Evolutionary conservation across 2,329 filamentous ascomycete species (phyloP), one percentile per base, ranked within the genome.

Genomic region (Fusarium siculi): DNA sequence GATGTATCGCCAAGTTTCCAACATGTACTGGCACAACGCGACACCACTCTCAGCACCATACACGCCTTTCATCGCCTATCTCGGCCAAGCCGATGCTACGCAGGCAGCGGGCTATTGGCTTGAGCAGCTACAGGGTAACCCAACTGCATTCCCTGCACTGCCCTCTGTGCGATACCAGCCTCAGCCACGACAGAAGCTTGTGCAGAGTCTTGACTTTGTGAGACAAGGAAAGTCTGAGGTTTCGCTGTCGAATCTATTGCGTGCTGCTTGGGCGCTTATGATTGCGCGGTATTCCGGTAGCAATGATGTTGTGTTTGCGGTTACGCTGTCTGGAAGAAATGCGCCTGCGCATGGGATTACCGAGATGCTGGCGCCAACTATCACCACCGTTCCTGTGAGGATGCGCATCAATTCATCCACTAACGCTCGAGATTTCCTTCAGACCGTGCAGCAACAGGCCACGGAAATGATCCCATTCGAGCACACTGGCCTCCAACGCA

Each of bases 61-160:
- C 18, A 62, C 32, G 4, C 34, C 50, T 3, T 62, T 62, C 28
- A 62, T 62, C 12, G 32, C 40, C 2, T 62, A 62, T 30, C 34
- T 39, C 15, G 15, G 54, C 18, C 23, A 61, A 7, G 11, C n/a
- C 1, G 58, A 61, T 21, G 12, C 49, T 4, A 15, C 21, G 4
- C 23, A 32, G 34, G 50, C 58, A 16, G 49, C 23, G 6, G 8
- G 7, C 2, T 62, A 57, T 15, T 62, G 50, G 59, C 50, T 25
- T 6, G 40, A 30, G 9, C 59, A 62, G 25, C 59, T 62, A 21
- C 50, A 56, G 53, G 59, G 50, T 44, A 56, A n/a, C 32, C 59
- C 59, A 0, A 39, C 50, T 23, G 6, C 50, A 12, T 62, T 62
- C 40, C 59, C 59, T 3, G n/a, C 40, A 11, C 42, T 62, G 5